A percentile compares a stretch with the other conserved stretches of the same genome.
phyloP scores from a whole-genome alignment of 2,329 filamentous ascomycete genomes.

The Chrysosphaeria jannelii region DNA sequence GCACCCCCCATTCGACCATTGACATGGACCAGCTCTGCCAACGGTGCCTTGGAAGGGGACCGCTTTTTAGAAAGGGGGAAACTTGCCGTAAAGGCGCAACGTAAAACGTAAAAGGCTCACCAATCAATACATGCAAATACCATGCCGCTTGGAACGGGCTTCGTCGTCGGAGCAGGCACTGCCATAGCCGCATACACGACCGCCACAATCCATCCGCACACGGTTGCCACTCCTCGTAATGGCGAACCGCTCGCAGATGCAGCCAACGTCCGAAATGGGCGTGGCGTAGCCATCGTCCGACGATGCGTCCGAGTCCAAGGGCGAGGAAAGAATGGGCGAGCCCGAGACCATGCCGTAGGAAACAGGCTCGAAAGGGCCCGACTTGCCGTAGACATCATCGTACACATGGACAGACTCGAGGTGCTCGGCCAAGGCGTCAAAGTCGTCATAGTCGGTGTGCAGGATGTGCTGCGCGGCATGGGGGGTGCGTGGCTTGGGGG shows the following conservation, averaged over 20 bases:
- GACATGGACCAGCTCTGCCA: too few relatives aligned
- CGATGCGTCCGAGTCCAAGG: constrained; percentile 36
- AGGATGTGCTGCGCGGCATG: constrained; percentile 70
- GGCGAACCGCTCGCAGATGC: constrained; percentile 87
- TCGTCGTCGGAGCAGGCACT: constrained; percentile 39
- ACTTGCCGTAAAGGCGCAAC: too few relatives aligned
- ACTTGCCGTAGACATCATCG: constrained; percentile 1
- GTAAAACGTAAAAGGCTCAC: too few relatives aligned
- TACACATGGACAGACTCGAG: constrained; percentile 21
- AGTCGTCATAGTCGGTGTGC: constrained; percentile 40
- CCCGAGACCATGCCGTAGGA: constrained; percentile 17
- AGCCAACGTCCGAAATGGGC: constrained; percentile 46
- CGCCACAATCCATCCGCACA: constrained; percentile 88
- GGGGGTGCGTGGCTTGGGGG: constrained; percentile 68
- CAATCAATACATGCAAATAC: too few relatives aligned
- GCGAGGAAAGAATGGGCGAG: constrained; percentile 30
- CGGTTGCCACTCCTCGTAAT: constrained; percentile 81
- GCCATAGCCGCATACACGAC: constrained; percentile 56
- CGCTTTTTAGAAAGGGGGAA: too few relatives aligned
- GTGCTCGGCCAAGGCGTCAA: constrained; percentile 51
- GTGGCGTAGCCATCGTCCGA: constrained; percentile 59
- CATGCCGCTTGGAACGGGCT: too few relatives aligned
- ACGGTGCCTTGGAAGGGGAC: too few relatives aligned
- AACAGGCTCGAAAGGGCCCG: constrained; percentile 9
- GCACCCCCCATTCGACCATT: too few relatives aligned